Evolutionary conservation across 2,329 filamentous ascomycete genomes (phyloP).

Genomic region (Pseudogymnoascus sp.): DNA sequence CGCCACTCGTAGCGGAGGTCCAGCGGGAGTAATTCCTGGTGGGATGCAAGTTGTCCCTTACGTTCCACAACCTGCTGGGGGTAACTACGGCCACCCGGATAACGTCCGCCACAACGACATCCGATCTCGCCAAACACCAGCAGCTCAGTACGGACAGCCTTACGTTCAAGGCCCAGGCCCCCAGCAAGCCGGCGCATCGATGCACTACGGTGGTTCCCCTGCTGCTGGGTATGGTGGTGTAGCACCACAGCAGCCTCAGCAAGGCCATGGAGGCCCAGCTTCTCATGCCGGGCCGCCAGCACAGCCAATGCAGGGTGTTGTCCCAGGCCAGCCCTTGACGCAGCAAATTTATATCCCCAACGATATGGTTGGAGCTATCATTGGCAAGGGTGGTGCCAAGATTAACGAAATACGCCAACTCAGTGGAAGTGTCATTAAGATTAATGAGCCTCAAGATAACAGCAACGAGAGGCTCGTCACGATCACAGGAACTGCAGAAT

Average conservation of each 20-base stretch:
- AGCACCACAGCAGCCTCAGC: constrained; percentile 69
- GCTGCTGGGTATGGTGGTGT: constrained; percentile 70
- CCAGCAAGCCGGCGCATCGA: constrained; percentile 49
- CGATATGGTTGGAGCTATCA: constrained; percentile 98
- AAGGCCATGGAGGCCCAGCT: constrained; percentile 57
- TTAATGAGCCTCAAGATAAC: constrained; percentile 98
- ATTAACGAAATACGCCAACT: constrained; percentile 99
- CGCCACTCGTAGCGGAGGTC: constrained; percentile 86
- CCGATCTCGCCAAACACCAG: constrained; percentile 66
- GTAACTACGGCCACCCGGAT: constrained; percentile 86
- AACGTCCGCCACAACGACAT: constrained; percentile 72
- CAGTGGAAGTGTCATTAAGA: constrained; percentile 97
- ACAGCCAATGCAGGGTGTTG: constrained; percentile 65
- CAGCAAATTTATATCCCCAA: constrained; percentile 99
- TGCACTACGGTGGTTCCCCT: constrained; percentile 60
- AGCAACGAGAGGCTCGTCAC: constrained; percentile 97
- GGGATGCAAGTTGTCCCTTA: constrained; percentile 99
- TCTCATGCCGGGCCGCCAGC: constrained; percentile 62
- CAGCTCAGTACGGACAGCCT: constrained; percentile 60
- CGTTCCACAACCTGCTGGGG: constrained; percentile 83
- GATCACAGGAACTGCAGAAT: constrained; percentile 94
- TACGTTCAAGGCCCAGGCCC: constrained; percentile 49
- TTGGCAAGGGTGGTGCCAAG: constrained; percentile 96
- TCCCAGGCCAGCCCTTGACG: constrained; percentile 78
- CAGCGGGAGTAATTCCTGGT: constrained; percentile 86